Evolutionary conservation across 345 rosid species (phyloP).

Genomic region (Tarenaya hassleriana): DNA sequence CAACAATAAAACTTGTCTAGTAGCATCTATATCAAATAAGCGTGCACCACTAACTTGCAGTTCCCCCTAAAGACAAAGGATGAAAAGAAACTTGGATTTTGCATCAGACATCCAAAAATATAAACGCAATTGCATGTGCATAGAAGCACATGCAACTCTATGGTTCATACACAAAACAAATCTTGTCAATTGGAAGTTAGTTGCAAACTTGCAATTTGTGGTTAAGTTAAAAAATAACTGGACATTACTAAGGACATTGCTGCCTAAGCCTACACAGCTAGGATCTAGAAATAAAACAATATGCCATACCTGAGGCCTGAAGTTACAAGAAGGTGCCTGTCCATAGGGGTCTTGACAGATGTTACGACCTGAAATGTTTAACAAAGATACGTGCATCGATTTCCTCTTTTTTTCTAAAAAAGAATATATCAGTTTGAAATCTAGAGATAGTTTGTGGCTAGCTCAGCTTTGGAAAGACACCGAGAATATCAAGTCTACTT

Average conservation of each 20-base stretch:
- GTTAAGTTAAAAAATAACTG: too few species aligned
- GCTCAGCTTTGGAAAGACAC: neutral
- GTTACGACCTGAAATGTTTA: conserved; percentile 27
- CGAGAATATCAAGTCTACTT: neutral
- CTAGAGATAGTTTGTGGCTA: too few species aligned
- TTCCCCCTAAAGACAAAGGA: conserved; percentile 36
- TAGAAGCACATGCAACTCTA: too few species aligned
- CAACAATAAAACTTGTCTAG: conserved; percentile 44
- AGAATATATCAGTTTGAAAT: too few species aligned
- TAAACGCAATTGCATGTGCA: neutral
- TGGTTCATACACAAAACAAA: too few species aligned
- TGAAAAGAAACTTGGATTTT: conserved; percentile 9
- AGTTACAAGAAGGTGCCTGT: conserved; percentile 35
- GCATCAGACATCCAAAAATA: conserved; percentile 10
- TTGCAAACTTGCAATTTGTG: too few species aligned
- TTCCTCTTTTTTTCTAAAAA: neutral
- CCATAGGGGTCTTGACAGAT: conserved; percentile 26
- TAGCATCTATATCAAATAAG: conserved; percentile 61
- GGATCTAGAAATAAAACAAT: conserved; percentile 7
- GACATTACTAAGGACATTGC: neutral
- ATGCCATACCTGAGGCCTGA: conserved; percentile 48
- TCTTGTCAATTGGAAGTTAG: too few species aligned
- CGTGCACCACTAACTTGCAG: conserved; percentile 65
- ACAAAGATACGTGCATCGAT: neutral
- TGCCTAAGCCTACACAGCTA: neutral